Percentiles rank a stretch among this genome's conserved stretches.
Conservation (phyloP, 1,284 basidiomycete genomes). For the Sanghuangporus baumii region DNA sequence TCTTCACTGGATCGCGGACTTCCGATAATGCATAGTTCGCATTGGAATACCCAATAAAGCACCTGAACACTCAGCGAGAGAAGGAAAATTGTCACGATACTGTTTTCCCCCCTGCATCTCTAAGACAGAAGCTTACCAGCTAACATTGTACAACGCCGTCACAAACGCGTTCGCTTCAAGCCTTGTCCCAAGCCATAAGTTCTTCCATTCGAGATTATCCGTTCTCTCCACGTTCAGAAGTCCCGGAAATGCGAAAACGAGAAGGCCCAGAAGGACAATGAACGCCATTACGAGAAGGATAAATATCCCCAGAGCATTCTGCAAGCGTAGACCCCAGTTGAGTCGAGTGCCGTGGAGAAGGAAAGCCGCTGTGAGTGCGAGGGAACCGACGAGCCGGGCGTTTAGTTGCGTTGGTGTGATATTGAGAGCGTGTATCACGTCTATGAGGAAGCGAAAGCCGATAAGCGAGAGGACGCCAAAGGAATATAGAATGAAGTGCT, state of each 20-base stretch:
- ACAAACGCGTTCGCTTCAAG: conserved; percentile 51
- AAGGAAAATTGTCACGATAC: background rate
- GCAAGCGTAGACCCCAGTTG: conserved; percentile 55
- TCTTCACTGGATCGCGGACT: conserved; percentile 57
- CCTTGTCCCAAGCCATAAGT: conserved; percentile 51
- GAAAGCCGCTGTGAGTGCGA: conserved; percentile 51
- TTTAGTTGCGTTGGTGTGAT: conserved; percentile 40
- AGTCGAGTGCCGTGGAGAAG: conserved; percentile 52
- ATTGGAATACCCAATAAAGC: conserved; percentile 63
- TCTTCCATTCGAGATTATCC: conserved; percentile 46
- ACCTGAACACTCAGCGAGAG: conserved; percentile 36
- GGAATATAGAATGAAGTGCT: conserved; percentile 18
- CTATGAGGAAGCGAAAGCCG: conserved; percentile 27
- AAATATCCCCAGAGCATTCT: conserved; percentile 61
- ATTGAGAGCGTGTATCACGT: conserved; percentile 46
- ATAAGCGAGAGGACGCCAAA: background rate
- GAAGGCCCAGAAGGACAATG: conserved; percentile 54
- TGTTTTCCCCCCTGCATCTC: background rate
- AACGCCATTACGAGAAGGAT: conserved; percentile 56
- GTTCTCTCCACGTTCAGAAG: conserved; percentile 41
- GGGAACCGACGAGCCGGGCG: conserved; percentile 46
- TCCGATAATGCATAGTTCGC: conserved; percentile 70
- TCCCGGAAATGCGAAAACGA: conserved; percentile 41
- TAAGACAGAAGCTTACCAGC: conserved; percentile 41
- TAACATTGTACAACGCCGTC: conserved; percentile 59